phyloP scores from a whole-genome alignment of 2,329 filamentous ascomycete species.

The Pyrenochaeta sp. region DNA sequence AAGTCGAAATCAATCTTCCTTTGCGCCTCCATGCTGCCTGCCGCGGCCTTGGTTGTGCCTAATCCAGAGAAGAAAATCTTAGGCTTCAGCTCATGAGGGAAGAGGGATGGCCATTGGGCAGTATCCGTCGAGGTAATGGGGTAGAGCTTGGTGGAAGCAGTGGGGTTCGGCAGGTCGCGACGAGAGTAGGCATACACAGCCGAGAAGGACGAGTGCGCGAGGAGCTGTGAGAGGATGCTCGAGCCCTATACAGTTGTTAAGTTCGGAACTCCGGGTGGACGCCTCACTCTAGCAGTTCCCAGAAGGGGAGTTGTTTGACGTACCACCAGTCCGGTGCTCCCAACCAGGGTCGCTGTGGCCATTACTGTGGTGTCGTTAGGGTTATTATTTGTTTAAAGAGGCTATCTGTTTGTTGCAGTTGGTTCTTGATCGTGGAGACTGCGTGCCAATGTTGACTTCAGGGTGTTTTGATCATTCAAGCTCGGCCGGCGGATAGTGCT shows the following conservation, averaged over 20 bases:
- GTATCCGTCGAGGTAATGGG: conserved; percentile 72
- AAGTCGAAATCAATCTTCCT: conserved; percentile 89
- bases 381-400: neutral
- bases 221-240: conserved; percentile 72
- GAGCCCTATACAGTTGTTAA: conserved; percentile 63
- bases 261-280: no score
- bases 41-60: conserved; percentile 78
- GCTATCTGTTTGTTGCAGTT: neutral
- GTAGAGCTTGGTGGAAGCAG: conserved; percentile 66
- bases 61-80: conserved; percentile 77
- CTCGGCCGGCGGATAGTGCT: neutral
- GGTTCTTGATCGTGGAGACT: no score
- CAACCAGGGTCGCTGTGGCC: conserved; percentile 64
- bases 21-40: conserved; percentile 79
- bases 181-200: conserved; percentile 71
- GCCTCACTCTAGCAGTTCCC: no score
- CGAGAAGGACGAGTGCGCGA: conserved; percentile 61
- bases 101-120: conserved; percentile 68
- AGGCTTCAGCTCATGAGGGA: conserved; percentile 67
- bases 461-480: neutral
- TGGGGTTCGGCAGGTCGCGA: conserved; percentile 62
- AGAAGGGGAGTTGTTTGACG: conserved; percentile 18
- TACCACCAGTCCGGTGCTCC: conserved; percentile 70
- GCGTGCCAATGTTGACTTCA: no score
- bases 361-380: conserved; percentile 34